These are phyloP conservation scores for Datura wrightii DNA, from an alignment of 257 asterid genomes.

Conservation along the genomic window DNA sequence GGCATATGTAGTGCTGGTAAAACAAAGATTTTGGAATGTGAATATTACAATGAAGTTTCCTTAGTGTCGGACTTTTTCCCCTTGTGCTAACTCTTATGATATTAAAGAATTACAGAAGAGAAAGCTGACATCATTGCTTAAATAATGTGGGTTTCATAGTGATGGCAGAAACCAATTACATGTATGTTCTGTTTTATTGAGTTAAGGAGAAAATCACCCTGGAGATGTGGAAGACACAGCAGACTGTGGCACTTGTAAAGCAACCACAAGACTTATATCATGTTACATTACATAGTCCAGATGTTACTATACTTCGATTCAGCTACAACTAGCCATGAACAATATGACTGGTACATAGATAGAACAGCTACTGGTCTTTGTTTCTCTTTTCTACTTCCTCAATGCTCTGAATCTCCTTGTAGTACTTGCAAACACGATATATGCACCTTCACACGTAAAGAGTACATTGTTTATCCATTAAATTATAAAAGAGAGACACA, in stretches of 20 bases:
- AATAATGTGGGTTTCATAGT: background rate
- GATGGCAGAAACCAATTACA: background rate
- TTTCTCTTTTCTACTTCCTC: slow-evolving; percentile 83
- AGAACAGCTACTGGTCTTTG: slow-evolving; percentile 65
- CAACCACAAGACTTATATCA: background rate
- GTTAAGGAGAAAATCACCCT: background rate
- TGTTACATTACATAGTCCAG: background rate
- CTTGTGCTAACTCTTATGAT: background rate
- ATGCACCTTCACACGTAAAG: slow-evolving; percentile 59
- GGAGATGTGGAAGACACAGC: background rate
- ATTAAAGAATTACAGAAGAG: background rate
- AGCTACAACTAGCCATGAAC: background rate
- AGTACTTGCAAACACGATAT: slow-evolving; percentile 75
- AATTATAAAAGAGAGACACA: background rate
- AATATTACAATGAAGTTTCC: background rate
- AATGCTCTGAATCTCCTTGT: slow-evolving; percentile 63
- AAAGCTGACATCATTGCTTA: too few species aligned
- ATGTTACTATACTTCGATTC: background rate
- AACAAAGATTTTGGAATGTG: background rate
- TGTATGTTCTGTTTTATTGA: background rate
- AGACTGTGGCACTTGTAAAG: background rate
- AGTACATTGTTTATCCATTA: background rate
- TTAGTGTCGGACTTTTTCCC: background rate
- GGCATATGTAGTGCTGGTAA: background rate
- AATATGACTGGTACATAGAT: background rate